Evolutionary conservation across 768 basidiomycete genomes (phyloP).

Genomic region (Lactarius sp.): DNA sequence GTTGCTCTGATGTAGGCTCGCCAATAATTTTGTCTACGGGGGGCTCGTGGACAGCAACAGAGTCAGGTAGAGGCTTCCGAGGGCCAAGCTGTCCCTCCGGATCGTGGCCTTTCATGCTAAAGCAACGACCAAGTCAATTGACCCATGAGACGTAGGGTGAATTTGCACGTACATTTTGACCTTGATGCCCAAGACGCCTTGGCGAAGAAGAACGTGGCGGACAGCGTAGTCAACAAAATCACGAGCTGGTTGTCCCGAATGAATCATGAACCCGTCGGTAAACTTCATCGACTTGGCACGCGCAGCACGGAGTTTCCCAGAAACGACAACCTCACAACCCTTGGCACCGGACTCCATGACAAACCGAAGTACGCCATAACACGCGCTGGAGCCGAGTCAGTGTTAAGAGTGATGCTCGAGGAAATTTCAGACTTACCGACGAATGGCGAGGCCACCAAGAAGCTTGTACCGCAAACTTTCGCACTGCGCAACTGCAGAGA

Average conservation of each 20-base stretch:
- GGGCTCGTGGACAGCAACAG: conserved; percentile 84
- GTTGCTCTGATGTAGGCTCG: conserved; percentile 87
- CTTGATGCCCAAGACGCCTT: conserved; percentile 99
- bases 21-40: conserved; percentile 86
- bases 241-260: conserved; percentile 94
- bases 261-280: conserved; percentile 99
- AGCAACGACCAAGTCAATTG: conserved; percentile 21
- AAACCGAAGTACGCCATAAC: conserved; percentile 99
- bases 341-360: conserved; percentile 99
- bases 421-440: conserved; percentile 58
- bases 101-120: conserved; percentile 95
- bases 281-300: conserved; percentile 99
- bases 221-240: conserved; percentile 98
- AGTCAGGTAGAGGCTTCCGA: conserved; percentile 90
- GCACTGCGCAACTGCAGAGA: conserved; percentile 97
- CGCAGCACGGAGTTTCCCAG: conserved; percentile 98
- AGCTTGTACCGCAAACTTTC: conserved; percentile 98
- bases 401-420: background rate
- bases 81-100: conserved; percentile 88
- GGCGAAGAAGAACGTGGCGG: conserved; percentile 94
- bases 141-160: background rate
- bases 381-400: conserved; percentile 52
- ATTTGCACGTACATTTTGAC: conserved; percentile 82
- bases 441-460: conserved; percentile 97
- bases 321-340: conserved; percentile 99